Base-by-base conservation (phyloP, 2,329 filamentous ascomycete species). In the Cylindrodendrum hubeiense region DNA sequence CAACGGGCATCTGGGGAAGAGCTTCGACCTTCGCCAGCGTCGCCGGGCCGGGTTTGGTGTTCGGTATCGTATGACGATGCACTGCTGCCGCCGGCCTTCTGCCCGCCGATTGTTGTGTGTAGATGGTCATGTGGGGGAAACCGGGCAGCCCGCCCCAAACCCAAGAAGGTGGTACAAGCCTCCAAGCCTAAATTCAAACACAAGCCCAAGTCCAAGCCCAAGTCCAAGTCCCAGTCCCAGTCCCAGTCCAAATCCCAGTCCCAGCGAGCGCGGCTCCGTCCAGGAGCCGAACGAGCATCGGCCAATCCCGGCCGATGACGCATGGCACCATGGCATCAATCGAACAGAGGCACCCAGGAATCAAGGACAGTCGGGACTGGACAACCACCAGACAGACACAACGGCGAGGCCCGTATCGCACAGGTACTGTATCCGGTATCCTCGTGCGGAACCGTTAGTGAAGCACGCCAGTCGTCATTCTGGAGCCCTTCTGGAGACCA, bases 61-160 rank as follows among this genome's bases (percentile, higher is more conserved):
- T 66, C 55, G 55, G 51, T 62, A 74, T 74, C 71, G 71, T 74
- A 74, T 72, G 71, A 74, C 71, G 65, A 65, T 59, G 55, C 61
- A 62, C 62, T 58, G 65, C 69, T 65, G 10, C 59, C 58, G 56
- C 46, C 63, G 61, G 63, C 28, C n/a, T 54, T 44, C 44, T 64
- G 65, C 68, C 67, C 65, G 67, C 61, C 34, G 53, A 65, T 59
- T 66, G 65, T 65, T 50, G 67, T 33, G 43, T 58, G 39, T 33
- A 7, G 60, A 56, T 59, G 66, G 69, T 74, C 72, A 74, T 67
- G 71, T 71, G 72, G 72, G 65, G 69, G 69, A 26, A 56, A 64
- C 66, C 50, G 65, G 70, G 53, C n/a, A 56, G 63, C 63, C 65
- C 64, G 44, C 60, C 39, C 37, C 64, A 22, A 51, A 67, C 56